Conservation (phyloP, 306 rosid genomes). For the Biancaea sappan region DNA sequence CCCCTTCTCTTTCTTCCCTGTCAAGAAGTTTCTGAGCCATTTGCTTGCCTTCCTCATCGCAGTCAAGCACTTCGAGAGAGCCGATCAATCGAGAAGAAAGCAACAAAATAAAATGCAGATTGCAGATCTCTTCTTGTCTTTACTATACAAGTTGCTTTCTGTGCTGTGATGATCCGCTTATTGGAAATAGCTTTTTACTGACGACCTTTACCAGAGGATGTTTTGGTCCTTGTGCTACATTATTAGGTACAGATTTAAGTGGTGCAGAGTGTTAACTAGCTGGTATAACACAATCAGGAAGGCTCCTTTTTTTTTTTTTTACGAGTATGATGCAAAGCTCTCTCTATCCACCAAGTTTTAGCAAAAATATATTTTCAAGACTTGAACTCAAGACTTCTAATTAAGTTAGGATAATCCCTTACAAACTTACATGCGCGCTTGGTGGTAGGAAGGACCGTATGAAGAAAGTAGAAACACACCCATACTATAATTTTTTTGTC, state of each 20-base stretch:
- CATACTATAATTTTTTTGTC: too few relatives aligned
- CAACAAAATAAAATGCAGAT: conserved; percentile 36
- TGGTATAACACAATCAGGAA: conserved; percentile 28
- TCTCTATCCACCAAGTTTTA: too few relatives aligned
- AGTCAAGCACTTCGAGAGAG: conserved; percentile 38
- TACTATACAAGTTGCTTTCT: neutral
- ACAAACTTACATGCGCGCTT: too few relatives aligned
- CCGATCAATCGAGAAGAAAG: conserved; percentile 32
- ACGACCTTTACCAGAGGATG: conserved; percentile 29
- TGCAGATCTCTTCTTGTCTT: conserved; percentile 37
- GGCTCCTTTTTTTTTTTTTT: too few relatives aligned
- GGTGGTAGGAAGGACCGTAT: too few relatives aligned
- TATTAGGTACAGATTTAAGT: conserved; percentile 22
- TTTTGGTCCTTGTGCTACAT: conserved; percentile 33
- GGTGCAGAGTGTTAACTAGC: conserved; percentile 28
- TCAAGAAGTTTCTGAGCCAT: conserved; percentile 76
- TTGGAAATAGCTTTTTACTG: neutral
- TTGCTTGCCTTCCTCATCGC: conserved; percentile 81
- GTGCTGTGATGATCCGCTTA: neutral
- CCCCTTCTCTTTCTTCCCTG: conserved; percentile 63
- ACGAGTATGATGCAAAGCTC: too few relatives aligned
- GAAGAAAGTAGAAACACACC: too few relatives aligned
- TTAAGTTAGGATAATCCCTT: too few relatives aligned
- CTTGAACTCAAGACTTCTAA: too few relatives aligned
- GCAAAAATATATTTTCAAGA: too few relatives aligned